A percentile compares a stretch with the other conserved stretches of the same genome.
Evolutionary conservation across 2,329 filamentous ascomycete genomes (phyloP).

Genomic region (Fusarium sp.): DNA sequence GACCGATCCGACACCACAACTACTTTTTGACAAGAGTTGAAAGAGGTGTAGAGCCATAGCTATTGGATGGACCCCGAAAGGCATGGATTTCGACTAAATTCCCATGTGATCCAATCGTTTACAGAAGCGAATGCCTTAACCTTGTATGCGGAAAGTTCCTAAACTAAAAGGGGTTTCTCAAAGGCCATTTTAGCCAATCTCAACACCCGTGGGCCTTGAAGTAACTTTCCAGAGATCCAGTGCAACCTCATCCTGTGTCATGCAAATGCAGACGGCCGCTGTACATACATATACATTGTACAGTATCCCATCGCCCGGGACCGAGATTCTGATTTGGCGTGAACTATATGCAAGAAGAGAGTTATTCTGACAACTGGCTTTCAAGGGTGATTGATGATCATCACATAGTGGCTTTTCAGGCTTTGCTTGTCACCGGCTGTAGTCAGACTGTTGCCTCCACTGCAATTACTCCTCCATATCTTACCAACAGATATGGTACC

Average conservation of each 20-base stretch:
- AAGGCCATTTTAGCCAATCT: slow-evolving; percentile 13
- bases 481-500: slow-evolving; percentile 4
- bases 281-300: background rate
- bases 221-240: slow-evolving; percentile 33
- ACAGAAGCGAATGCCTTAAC: slow-evolving; percentile 16
- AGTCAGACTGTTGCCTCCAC: background rate
- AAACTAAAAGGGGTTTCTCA: slow-evolving; percentile 13
- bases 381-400: background rate
- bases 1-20: too few relatives aligned
- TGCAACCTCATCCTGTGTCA: slow-evolving; percentile 26
- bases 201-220: background rate
- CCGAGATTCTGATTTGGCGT: slow-evolving; percentile 7
- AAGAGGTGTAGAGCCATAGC: slow-evolving; percentile 14
- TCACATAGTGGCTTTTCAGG: slow-evolving; percentile 17
- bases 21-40: background rate
- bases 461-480: background rate
- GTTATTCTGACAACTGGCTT: background rate
- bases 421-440: background rate
- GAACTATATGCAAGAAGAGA: slow-evolving; percentile 7
- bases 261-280: slow-evolving; percentile 28
- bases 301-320: slow-evolving; percentile 8
- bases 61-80: slow-evolving; percentile 25
- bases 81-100: slow-evolving; percentile 16
- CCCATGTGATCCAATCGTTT: slow-evolving; percentile 28
- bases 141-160: slow-evolving; percentile 25